Conservation (phyloP, 2,329 filamentous ascomycete genomes). For the Plectosphaerella cucumerina region DNA sequence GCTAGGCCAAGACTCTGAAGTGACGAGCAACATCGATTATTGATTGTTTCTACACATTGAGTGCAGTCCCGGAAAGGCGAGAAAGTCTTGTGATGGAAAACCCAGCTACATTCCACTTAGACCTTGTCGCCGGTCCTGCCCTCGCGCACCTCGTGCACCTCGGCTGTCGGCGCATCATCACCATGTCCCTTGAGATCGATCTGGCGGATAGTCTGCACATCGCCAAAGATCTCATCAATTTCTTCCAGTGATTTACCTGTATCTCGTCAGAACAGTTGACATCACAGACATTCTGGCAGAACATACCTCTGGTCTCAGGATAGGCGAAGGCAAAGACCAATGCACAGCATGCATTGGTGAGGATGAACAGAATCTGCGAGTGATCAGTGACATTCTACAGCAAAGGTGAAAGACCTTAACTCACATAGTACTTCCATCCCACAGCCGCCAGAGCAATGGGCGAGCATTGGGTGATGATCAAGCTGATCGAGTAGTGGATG, state of each 20-base stretch:
- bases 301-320: conserved; percentile 31
- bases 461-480: conserved; percentile 35
- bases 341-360: conserved; percentile 31
- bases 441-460: conserved; percentile 32
- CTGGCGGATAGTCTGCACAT: conserved; percentile 22
- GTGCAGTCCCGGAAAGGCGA: too few species aligned
- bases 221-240: conserved; percentile 34
- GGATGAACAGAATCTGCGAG: conserved; percentile 31
- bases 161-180: background rate
- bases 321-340: conserved; percentile 29
- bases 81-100: too few species aligned
- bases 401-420: background rate
- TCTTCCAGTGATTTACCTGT: conserved; percentile 34
- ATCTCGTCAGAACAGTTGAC: conserved; percentile 2
- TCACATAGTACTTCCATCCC: conserved; percentile 36
- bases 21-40: too few species aligned
- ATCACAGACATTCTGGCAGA: rapidly evolving
- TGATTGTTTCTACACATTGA: too few species aligned
- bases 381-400: rapidly evolving
- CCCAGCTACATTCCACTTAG: background rate
- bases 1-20: too few species aligned
- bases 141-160: background rate
- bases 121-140: background rate
- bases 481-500: conserved; percentile 34
- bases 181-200: background rate